These are phyloP conservation scores for Lactarius pseudohatsudake DNA, from an alignment of 768 basidiomycete genomes.

Conservation along the genomic window DNA sequence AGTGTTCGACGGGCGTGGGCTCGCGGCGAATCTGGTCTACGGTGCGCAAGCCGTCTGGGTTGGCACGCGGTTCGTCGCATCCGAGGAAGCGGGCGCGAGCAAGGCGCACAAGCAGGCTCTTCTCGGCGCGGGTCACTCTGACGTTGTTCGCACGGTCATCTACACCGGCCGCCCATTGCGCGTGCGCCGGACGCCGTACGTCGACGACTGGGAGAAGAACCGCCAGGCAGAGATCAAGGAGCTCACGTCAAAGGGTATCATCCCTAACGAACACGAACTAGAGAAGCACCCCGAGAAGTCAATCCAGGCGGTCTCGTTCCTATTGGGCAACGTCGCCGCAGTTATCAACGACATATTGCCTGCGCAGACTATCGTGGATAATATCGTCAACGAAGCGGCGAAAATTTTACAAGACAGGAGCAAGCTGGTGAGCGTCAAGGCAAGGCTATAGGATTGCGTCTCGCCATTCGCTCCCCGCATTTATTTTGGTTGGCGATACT, in stretches of 20 bases:
- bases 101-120: conserved; percentile 82
- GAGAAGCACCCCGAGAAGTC: conserved; percentile 82
- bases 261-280: conserved; percentile 72
- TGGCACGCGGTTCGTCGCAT: conserved; percentile 72
- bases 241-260: conserved; percentile 77
- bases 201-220: conserved; percentile 83
- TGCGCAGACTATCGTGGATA: conserved; percentile 79
- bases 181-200: conserved; percentile 80
- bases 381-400: conserved; percentile 67
- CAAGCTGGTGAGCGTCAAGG: conserved; percentile 42
- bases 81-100: conserved; percentile 76
- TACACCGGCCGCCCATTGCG: conserved; percentile 89
- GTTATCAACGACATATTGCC: conserved; percentile 75
- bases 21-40: conserved; percentile 86
- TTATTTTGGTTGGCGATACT: not conserved
- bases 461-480: not conserved
- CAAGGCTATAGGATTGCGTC: conserved; percentile 47
- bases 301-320: conserved; percentile 62
- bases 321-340: conserved; percentile 82
- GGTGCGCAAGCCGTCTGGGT: conserved; percentile 86
- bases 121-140: conserved; percentile 69
- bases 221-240: conserved; percentile 78
- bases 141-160: conserved; percentile 81
- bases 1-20: conserved; percentile 82
- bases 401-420: conserved; percentile 45